A percentile compares a stretch with the other conserved stretches of the same genome.
These are phyloP conservation scores for Penicillium bialowiezense DNA, from an alignment of 495 filamentous ascomycete genomes.

Conservation along the genomic window DNA sequence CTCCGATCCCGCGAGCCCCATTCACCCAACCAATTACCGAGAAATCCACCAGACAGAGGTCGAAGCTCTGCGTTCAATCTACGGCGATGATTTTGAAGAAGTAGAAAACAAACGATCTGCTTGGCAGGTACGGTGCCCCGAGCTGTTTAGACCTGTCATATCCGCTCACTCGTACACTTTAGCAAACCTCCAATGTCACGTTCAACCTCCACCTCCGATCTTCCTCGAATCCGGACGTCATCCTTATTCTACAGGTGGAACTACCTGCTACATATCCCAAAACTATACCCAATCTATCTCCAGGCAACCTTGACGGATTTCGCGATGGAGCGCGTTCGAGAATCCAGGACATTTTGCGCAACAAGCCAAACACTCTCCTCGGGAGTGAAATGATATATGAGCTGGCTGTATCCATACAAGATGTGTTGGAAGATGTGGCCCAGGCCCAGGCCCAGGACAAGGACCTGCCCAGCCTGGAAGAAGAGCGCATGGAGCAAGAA, in stretches of 20 bases:
- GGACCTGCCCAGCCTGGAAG: conserved; percentile 81
- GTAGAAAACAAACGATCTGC: conserved; percentile 69
- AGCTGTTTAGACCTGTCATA: background rate
- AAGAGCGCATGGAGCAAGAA: conserved; percentile 75
- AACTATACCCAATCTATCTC: conserved; percentile 67
- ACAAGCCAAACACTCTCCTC: conserved; percentile 67
- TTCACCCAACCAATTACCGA: conserved; percentile 63
- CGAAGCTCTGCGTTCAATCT: conserved; percentile 84
- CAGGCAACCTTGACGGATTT: conserved; percentile 62
- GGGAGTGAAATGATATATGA: conserved; percentile 89
- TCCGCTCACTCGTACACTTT: conserved; percentile 4
- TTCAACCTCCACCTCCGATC: conserved; percentile 79
- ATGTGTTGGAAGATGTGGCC: conserved; percentile 84
- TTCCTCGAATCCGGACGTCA: conserved; percentile 62
- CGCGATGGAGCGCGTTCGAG: conserved; percentile 62
- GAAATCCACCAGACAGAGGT: conserved; percentile 86
- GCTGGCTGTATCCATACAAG: conserved; percentile 76
- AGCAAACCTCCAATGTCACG: conserved; percentile 72
- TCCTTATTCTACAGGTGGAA: conserved; percentile 63
- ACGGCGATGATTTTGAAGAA: conserved; percentile 83
- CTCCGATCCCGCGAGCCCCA: conserved; percentile 30
- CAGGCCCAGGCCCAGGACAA: conserved; percentile 66
- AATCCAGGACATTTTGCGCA: conserved; percentile 66
- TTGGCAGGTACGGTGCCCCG: conserved; percentile 68
- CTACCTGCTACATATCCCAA: conserved; percentile 93